These are phyloP conservation scores for Ophiostoma himal-ulmi DNA, from an alignment of 2,329 filamentous ascomycete species.

Conservation along the genomic window DNA sequence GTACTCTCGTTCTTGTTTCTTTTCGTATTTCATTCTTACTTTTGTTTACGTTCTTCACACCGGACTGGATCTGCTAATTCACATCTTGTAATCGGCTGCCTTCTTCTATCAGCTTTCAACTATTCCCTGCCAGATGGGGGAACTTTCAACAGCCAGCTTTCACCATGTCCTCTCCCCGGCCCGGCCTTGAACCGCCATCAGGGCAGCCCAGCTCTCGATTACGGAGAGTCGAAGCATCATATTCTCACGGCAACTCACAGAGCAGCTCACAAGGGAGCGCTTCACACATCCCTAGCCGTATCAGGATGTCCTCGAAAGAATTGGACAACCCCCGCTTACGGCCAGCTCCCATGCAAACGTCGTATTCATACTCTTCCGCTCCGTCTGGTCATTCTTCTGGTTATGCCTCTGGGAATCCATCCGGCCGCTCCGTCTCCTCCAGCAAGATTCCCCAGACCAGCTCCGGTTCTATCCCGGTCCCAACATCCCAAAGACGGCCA, in stretches of 20 bases:
- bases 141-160: neutral
- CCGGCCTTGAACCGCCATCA: conserved; percentile 4
- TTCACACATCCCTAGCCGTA: neutral
- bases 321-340: neutral
- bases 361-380: neutral
- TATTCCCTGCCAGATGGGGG: conserved; percentile 7
- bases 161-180: conserved; percentile 12
- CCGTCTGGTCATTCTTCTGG: neutral
- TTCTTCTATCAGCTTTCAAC: neutral
- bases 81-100: neutral
- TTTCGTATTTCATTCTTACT: conserved; percentile 7
- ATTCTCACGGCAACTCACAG: neutral
- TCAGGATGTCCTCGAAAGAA: neutral
- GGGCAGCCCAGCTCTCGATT: neutral
- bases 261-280: neutral
- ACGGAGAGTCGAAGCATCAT: neutral
- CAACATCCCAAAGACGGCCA: conserved; percentile 20
- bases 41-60: neutral
- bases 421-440: neutral
- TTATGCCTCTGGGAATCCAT: neutral
- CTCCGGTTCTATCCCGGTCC: neutral
- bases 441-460: conserved; percentile 37
- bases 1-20: neutral
- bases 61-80: conserved; percentile 4
- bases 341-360: neutral